These are phyloP conservation scores for Botrytis sinoallii DNA, from an alignment of 2,329 filamentous ascomycete species.

Conservation along the genomic window DNA sequence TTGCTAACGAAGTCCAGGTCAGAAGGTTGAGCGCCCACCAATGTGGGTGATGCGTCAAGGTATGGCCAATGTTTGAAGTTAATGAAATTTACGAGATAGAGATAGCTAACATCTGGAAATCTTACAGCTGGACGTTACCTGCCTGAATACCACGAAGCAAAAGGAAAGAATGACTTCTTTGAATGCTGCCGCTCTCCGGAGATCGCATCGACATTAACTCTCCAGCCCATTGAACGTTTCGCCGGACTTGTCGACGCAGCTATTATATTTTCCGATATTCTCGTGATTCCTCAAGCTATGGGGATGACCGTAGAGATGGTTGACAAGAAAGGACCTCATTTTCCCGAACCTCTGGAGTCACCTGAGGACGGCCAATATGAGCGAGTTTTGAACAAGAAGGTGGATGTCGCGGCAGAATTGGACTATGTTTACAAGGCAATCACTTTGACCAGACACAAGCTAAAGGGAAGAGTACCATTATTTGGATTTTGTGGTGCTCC, in stretches of 20 bases:
- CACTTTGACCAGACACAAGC: conserved; percentile 82
- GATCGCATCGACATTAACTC: conserved; percentile 85
- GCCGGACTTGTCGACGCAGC: conserved; percentile 88
- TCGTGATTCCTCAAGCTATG: conserved; percentile 96
- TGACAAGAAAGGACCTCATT: conserved; percentile 93
- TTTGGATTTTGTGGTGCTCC: conserved; percentile 97
- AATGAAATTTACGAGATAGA: conserved; percentile 4
- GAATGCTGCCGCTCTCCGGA: conserved; percentile 93
- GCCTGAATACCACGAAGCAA: conserved; percentile 95
- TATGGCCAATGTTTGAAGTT: conserved; percentile 40
- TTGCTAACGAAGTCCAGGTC: conserved; percentile 52
- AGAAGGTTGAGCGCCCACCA: conserved; percentile 87
- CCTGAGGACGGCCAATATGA: conserved; percentile 82
- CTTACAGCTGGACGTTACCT: conserved; percentile 85
- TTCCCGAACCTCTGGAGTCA: conserved; percentile 76
- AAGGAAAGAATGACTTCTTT: conserved; percentile 90
- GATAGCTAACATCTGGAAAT: neutral
- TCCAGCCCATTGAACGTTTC: conserved; percentile 92
- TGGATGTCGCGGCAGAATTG: conserved; percentile 81
- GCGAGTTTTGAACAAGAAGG: conserved; percentile 69
- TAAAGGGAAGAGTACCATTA: conserved; percentile 82
- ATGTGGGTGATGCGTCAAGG: conserved; percentile 99
- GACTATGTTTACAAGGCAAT: conserved; percentile 97
- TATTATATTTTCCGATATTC: conserved; percentile 98
- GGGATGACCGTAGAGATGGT: conserved; percentile 99